Base-by-base conservation (phyloP, 768 basidiomycete species). In the Scleroderma citrinum region DNA sequence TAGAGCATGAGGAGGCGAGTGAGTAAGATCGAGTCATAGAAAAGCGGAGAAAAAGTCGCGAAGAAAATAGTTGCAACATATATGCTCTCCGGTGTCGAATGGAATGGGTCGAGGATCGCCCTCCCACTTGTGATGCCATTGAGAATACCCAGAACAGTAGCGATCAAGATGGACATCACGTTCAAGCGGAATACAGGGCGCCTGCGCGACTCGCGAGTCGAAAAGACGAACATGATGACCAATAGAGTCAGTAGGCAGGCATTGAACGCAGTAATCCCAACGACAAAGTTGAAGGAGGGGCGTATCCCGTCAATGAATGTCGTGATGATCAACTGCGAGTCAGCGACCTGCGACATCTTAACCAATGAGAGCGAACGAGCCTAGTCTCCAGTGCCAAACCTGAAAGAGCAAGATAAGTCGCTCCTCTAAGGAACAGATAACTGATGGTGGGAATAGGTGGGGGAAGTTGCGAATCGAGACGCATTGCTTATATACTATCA, bases 311-410 rank as follows among this genome's bases (percentile, higher is more conserved):
- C 62, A 23, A 68, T 52, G 46, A 24, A 47, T 16, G 19, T 29
- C 14, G 17, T 43, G 58, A 66, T 37, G n/a, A 47, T 39, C 3
- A 37, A 17, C 29, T 47, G 31, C 2, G 45, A 21, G 31, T n/a
- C 31, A 7, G 31, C 34, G 17, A 32, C 14, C 32, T 46, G 45
- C 7, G 45, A 46, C 45, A 46, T 46, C 13, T n/a, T n/a, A n/a
- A n/a, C 23, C 23, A n/a, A 58, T 13, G 12, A 21, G 26, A 8
- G 26, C 26, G n/a, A n/a, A 29, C 26, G 8, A 29, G 26, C 8
- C 26, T 29, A 5, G 26, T 29, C 4, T 29, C 26, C 26, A 29
- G 26, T 5, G 26, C 8, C 26, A 85, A 90, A 47, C 91, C 88
- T 29, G 26, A 29, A 8, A 29, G n/a, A n/a, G n/a, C n/a, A n/a